Conservation (phyloP, 1,284 basidiomycete genomes). For the Tremellales sp. region DNA sequence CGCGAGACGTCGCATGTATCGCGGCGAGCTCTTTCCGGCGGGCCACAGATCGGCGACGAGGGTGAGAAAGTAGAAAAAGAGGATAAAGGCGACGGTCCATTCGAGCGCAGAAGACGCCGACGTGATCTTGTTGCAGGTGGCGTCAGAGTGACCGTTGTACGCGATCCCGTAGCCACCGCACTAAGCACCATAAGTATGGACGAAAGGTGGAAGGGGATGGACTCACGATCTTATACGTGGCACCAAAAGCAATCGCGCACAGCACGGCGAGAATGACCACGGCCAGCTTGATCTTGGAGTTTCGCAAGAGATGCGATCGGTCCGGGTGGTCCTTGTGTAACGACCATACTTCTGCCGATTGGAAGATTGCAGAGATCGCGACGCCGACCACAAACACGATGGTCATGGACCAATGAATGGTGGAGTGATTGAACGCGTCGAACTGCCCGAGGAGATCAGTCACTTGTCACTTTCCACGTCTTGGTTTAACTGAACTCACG, state of each 20-base stretch:
- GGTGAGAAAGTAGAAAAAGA: conserved; percentile 47
- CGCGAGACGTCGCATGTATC: conserved; percentile 47
- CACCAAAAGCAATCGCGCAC: conserved; percentile 51
- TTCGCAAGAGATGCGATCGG: conserved; percentile 46
- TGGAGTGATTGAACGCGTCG: conserved; percentile 49
- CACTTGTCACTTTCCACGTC: not conserved
- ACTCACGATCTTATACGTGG: conserved; percentile 44
- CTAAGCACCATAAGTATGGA: conserved; percentile 11
- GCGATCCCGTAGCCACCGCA: conserved; percentile 32
- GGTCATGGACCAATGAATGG: conserved; percentile 53
- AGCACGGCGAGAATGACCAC: conserved; percentile 49
- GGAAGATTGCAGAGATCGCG: conserved; percentile 52
- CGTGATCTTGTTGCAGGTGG: conserved; percentile 48
- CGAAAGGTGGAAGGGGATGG: not conserved
- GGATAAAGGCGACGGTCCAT: conserved; percentile 50
- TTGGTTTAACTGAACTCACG: conserved; percentile 25
- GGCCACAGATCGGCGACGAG: conserved; percentile 42
- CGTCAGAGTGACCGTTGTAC: conserved; percentile 13
- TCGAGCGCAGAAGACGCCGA: conserved; percentile 50
- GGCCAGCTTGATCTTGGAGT: conserved; percentile 51
- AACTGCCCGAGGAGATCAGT: conserved; percentile 23
- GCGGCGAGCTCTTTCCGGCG: conserved; percentile 46
- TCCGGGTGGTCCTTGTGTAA: conserved; percentile 50
- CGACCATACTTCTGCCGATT: conserved; percentile 51
- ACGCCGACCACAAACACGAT: conserved; percentile 52